Percentiles rank a stretch among this genome's conserved stretches.
Evolutionary conservation across 805 yeast species (phyloP).

Genomic region (Wickerhamomyces hampshirensis): DNA sequence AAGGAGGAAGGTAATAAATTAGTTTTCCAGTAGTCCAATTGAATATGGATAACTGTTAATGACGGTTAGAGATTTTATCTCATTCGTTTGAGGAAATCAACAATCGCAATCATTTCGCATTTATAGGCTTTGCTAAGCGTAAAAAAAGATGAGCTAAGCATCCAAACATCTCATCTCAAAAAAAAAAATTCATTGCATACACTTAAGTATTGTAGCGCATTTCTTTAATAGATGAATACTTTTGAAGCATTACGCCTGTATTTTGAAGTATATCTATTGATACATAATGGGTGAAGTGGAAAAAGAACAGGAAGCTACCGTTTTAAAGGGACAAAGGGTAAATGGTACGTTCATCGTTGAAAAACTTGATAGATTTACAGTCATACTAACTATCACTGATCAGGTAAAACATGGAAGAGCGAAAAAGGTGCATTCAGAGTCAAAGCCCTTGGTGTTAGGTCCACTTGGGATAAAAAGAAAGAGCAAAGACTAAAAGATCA

Average conservation of each 20-base stretch:
- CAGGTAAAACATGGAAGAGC: slow-evolving; percentile 69
- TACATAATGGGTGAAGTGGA: slow-evolving; percentile 1
- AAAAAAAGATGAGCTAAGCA: too few species aligned
- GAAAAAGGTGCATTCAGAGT: slow-evolving; percentile 65
- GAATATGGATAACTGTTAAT: too few species aligned
- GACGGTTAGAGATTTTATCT: too few species aligned
- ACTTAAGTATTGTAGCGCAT: too few species aligned
- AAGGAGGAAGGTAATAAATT: too few species aligned
- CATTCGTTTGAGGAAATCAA: too few species aligned
- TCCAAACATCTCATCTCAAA: background rate
- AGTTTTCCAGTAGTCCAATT: too few species aligned
- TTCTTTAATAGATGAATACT: too few species aligned
- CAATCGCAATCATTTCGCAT: too few species aligned
- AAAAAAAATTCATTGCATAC: background rate
- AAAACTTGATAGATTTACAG: background rate
- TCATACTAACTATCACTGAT: background rate
- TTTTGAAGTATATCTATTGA: background rate
- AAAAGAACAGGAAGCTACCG: background rate
- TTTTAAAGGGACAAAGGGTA: slow-evolving; percentile 22
- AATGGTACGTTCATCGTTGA: slow-evolving; percentile 13
- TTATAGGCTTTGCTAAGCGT: too few species aligned
- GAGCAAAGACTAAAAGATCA: slow-evolving; percentile 61
- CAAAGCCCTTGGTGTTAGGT: slow-evolving; percentile 47
- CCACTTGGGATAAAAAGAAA: slow-evolving; percentile 63
- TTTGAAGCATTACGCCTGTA: too few species aligned